Evolutionary conservation across 2,329 filamentous ascomycete genomes (phyloP), one percentile per base, ranked within the genome.

Genomic region (Coniochaeta prunicola): DNA sequence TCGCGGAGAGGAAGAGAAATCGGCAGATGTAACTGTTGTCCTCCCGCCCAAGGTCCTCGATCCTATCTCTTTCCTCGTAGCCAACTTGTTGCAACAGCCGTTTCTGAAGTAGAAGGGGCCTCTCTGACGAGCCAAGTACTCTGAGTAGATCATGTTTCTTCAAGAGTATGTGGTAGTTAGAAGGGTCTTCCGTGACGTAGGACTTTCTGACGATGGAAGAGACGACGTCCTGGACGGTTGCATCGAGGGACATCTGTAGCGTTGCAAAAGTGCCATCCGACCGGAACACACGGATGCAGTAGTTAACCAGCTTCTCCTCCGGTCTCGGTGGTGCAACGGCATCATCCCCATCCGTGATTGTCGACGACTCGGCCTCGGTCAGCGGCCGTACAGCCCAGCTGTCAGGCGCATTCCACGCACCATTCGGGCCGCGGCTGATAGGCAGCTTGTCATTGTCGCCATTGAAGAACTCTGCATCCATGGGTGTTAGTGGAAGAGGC

Each of bases 11-110:
- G 73, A 99, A 99, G 60, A 94, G 91, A 75, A 99, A 97, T 6
- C 94, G 90, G 70, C 92, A 96, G 13, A 99, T 82, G 67, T 97
- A 99, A 70, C 92, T 96, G 72, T 97, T 96, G 76, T 99, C 94
- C 73, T 99, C 94, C 59, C 94, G 86, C 30, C 94, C 94, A 57
- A 99, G 85, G 62, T 97, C 94, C 70, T 97, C 93, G 53, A 99
- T 86, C 40, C 86, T 86, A 72, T 99, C 94, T 59, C 85, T 85
- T 33, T 91, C 86, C 59, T 90, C 87, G 69, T 97, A 99, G 10
- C 94, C 94, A 57, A 93, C 89, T 74, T 97, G 92, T 72, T 96
- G 89, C 19, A 99, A 77, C 19, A 99, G 80, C 54, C 87, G 83
- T 74, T 97, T 97, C 71, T 99, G 94, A 68, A 99, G 91, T 26